Conservation (phyloP, 2,329 filamentous ascomycete genomes). For the Cadophora luteo-olivacea region DNA sequence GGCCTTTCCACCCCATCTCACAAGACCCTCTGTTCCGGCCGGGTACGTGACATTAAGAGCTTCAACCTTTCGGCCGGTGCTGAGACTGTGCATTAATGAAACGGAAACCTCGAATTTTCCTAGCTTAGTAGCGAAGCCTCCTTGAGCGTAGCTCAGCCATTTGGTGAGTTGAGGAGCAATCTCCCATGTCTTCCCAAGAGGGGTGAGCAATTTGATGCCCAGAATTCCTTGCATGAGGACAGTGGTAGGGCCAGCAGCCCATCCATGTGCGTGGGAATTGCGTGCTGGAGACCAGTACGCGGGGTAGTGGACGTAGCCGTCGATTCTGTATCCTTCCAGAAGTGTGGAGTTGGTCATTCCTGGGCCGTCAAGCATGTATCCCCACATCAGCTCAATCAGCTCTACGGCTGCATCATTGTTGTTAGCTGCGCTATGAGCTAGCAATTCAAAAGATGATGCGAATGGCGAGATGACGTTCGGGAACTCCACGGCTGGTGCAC, state of each 20-base stretch:
- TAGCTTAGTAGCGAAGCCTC: constrained; percentile 47
- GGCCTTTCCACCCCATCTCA: constrained; percentile 40
- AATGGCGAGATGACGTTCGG: constrained; percentile 54
- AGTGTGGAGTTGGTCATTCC: constrained; percentile 49
- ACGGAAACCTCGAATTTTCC: constrained; percentile 46
- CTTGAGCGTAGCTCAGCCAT: constrained; percentile 46
- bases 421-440: constrained; percentile 51
- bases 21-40: constrained; percentile 34
- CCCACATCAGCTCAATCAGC: constrained; percentile 56
- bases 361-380: constrained; percentile 57
- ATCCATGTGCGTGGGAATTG: constrained; percentile 56
- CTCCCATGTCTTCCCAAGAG: constrained; percentile 47
- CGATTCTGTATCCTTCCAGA: constrained; percentile 47
- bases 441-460: constrained; percentile 54
- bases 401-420: constrained; percentile 49
- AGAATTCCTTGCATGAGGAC: constrained; percentile 52
- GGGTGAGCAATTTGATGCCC: constrained; percentile 48
- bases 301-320: constrained; percentile 48
- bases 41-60: constrained; percentile 41
- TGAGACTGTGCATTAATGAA: constrained; percentile 29
- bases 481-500: constrained; percentile 55
- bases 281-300: constrained; percentile 38
- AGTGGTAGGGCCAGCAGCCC: constrained; percentile 55
- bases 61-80: constrained; percentile 33
- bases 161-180: constrained; percentile 49